Percentiles rank a stretch among this genome's conserved stretches.
phyloP scores from a whole-genome alignment of 169 alveolate species.

The Plasmodium sp. region DNA sequence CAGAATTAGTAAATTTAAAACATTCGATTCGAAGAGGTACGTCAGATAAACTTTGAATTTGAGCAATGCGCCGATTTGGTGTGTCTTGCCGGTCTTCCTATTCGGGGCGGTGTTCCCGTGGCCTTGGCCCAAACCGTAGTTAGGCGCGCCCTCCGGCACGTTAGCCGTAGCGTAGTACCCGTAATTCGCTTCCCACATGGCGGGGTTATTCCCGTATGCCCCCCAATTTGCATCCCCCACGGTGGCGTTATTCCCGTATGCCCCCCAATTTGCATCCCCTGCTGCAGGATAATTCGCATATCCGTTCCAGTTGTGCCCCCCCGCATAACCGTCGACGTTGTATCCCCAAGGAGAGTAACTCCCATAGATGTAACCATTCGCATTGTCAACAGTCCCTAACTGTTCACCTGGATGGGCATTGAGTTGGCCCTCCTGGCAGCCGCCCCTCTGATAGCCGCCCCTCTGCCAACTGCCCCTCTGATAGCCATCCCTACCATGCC shows the following conservation, averaged over 20 bases:
- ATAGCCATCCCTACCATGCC: neutral
- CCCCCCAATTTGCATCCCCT: neutral
- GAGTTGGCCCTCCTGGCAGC: neutral
- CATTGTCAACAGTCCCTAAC: neutral
- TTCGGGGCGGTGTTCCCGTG: neutral
- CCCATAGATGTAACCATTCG: neutral
- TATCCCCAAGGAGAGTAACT: neutral
- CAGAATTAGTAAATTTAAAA: conserved; percentile 29
- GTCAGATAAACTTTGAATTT: conserved; percentile 29
- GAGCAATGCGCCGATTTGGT: neutral
- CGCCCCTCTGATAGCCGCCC: neutral
- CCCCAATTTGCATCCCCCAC: neutral
- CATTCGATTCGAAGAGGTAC: conserved; percentile 33
- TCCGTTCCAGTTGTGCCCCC: neutral
- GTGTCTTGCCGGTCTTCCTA: neutral
- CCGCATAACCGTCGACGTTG: neutral
- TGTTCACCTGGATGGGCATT: neutral
- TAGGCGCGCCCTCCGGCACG: neutral
- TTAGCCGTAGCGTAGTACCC: neutral
- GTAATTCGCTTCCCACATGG: neutral
- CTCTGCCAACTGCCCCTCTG: neutral
- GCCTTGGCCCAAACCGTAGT: neutral
- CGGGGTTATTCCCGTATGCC: too few relatives aligned
- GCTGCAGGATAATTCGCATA: neutral
- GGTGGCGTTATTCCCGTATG: neutral